Evolutionary conservation across 352 stramenopile genomes (phyloP), one percentile per base, ranked within the genome.

Genomic region (Phytophthora citricola): DNA sequence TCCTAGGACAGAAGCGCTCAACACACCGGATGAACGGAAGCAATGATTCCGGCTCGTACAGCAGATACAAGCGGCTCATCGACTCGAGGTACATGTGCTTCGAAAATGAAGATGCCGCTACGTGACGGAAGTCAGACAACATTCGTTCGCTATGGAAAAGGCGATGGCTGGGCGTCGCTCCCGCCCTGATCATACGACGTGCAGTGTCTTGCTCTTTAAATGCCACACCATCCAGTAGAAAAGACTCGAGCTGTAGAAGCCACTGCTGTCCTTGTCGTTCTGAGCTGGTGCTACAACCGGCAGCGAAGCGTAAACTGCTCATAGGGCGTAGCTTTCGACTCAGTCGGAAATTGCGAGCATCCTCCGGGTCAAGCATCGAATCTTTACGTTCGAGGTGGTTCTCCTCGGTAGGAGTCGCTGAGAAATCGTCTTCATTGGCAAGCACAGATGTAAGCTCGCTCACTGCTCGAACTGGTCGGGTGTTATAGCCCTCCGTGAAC

Each of bases 21-120:
- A 94, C 75, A 53, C 74, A 87, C 15, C 34, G 43, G 12, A 96
- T 76, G 50, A 96, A 94, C 26, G 76, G 53, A 55, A 90, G 59
- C 29, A 94, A 49, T 20, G 70, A 66, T 14, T 39, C 43, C 5
- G 88, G 83, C 41, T 89, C 74, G 26, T 96, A 83, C 29, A 92
- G 63, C n/a, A 92, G 55, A 62, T 93, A 94, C 57, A 96, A 68
- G 1, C 88, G 83, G 31, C 73, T 78, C 79, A 94, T 90, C 3
- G 78, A 91, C 65, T 96, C 88, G 49, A 96, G 75, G 60, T 96
- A 96, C 82, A 95, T 89, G 73, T 95, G 85, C 69, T 93, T 93
- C 38, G 85, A 92, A 49, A 92, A 93, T 2, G 83, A 91, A 44
- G 82, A 91, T 3, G 84, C 74, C 24, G 78, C 70, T 24, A 84